A percentile compares a stretch with the other conserved stretches of the same genome.
Evolutionary conservation across 345 rosid genomes (phyloP).

Genomic region (Lepidium sativum): DNA sequence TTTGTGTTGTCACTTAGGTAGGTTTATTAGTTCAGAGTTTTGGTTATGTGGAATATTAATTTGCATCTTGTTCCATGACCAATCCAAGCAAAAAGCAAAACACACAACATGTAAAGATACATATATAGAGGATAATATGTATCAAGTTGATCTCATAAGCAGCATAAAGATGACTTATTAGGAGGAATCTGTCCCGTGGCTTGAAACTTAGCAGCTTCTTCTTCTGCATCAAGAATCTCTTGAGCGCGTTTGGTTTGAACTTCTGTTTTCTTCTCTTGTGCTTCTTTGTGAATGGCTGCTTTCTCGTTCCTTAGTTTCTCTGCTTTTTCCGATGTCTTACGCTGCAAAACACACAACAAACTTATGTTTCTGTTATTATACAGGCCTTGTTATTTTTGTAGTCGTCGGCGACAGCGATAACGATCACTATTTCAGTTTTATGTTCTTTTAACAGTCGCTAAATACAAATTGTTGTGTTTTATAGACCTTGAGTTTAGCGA

Average conservation of each 20-base stretch:
- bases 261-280: slow-evolving; percentile 64
- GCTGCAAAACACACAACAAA: slow-evolving; percentile 32
- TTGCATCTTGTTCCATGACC: no score
- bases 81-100: no score
- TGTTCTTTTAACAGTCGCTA: no score
- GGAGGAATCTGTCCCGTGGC: slow-evolving; percentile 66
- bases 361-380: no score
- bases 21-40: no score
- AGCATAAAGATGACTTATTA: slow-evolving; percentile 45
- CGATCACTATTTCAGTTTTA: no score
- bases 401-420: no score
- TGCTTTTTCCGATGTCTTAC: slow-evolving; percentile 54
- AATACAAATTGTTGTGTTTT: no score
- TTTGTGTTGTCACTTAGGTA: no score
- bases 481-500: no score
- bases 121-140: not conserved
- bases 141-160: slow-evolving; percentile 42
- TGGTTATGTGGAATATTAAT: no score
- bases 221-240: slow-evolving; percentile 70
- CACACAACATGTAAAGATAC: not conserved
- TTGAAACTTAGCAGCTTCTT: slow-evolving; percentile 62
- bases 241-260: slow-evolving; percentile 66
- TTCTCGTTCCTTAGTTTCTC: slow-evolving; percentile 57
- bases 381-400: no score
- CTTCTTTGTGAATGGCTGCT: slow-evolving; percentile 53